Evolutionary conservation across 352 stramenopile genomes (phyloP).

Genomic region (Pilasporangium apinafurcum): DNA sequence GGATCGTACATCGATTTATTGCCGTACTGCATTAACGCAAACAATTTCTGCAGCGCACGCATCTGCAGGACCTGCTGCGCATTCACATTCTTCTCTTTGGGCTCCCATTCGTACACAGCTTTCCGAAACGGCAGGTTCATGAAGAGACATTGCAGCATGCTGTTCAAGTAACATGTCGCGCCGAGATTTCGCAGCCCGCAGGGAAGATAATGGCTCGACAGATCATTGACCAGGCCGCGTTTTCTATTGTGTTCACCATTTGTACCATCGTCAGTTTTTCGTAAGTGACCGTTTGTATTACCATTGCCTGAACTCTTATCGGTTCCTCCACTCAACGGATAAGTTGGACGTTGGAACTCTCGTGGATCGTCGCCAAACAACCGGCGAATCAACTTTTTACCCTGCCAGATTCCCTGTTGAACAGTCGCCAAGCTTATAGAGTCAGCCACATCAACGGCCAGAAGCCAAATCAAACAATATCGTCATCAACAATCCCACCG

Average conservation of each 20-base stretch:
- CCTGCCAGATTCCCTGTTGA: constrained; percentile 60
- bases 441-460: neutral
- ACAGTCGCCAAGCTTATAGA: neutral
- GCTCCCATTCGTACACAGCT: constrained; percentile 76
- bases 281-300: no score
- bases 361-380: constrained; percentile 68
- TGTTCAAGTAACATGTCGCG: constrained; percentile 87
- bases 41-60: constrained; percentile 76
- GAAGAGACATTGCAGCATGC: constrained; percentile 84
- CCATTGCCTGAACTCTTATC: no score
- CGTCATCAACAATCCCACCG: no score
- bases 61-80: constrained; percentile 63
- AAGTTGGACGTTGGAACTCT: constrained; percentile 26
- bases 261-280: constrained; percentile 1
- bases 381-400: constrained; percentile 35
- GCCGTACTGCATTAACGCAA: constrained; percentile 78
- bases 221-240: neutral
- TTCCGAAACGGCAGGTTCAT: constrained; percentile 62
- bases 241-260: constrained; percentile 2
- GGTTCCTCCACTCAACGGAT: constrained; percentile 5
- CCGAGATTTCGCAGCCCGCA: constrained; percentile 79
- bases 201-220: constrained; percentile 10
- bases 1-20: constrained; percentile 68
- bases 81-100: constrained; percentile 35
- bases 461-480: neutral